Evolutionary conservation across 352 stramenopile genomes (phyloP).

Genomic region (Phytophthora brassicae): DNA sequence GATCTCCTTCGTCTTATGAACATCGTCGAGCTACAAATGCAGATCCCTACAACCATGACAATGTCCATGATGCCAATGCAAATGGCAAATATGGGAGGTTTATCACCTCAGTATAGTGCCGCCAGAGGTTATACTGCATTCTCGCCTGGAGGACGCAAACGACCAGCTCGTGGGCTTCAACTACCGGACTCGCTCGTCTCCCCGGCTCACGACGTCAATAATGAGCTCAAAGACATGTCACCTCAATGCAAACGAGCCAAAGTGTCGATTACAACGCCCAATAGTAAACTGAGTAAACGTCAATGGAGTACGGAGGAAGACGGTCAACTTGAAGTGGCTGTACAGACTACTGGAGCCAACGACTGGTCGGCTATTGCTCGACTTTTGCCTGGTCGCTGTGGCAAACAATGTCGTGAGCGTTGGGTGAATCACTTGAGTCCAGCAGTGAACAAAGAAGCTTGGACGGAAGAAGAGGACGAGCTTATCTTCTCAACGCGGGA

Average conservation of each 20-base stretch:
- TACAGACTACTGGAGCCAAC: conserved; percentile 57
- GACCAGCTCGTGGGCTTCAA: conserved; percentile 1
- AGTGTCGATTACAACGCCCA: conserved; percentile 21
- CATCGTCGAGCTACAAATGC: conserved; percentile 80
- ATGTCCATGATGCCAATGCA: conserved; percentile 30
- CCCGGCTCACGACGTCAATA: conserved; percentile 14
- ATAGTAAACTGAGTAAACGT: conserved; percentile 62
- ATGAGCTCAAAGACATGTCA: conserved; percentile 40
- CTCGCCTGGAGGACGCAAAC: conserved; percentile 10
- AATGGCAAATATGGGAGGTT: too few relatives aligned
- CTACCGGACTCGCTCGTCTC: conserved; percentile 30
- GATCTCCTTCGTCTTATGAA: conserved; percentile 76
- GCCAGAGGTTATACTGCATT: background rate
- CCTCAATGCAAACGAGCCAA: conserved; percentile 68
- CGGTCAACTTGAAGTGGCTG: conserved; percentile 48
- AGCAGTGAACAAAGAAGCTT: conserved; percentile 93
- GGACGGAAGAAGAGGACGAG: conserved; percentile 92
- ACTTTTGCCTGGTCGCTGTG: conserved; percentile 91
- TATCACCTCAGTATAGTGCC: conserved; percentile 15
- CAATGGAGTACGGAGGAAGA: conserved; percentile 71
- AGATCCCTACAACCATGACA: conserved; percentile 44
- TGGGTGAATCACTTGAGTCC: conserved; percentile 97
- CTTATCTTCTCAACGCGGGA: conserved; percentile 79
- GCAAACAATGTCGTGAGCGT: conserved; percentile 96
- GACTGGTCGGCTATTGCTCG: conserved; percentile 94